Base-by-base conservation (phyloP, 2,329 filamentous ascomycete species). In the Pseudogymnoascus verrucosus region DNA sequence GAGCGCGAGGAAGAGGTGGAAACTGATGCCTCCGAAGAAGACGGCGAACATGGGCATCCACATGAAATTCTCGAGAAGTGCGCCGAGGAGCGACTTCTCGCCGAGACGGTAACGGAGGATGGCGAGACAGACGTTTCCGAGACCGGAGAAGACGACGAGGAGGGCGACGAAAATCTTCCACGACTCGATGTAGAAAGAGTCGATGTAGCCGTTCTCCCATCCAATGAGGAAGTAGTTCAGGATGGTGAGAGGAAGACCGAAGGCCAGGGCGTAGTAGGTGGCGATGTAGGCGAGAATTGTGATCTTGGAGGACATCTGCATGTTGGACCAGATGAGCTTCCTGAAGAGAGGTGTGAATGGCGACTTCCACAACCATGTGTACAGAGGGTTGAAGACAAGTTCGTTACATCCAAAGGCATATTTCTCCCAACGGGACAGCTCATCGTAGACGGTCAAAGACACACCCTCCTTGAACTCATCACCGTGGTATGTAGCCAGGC, bases 401-500 rank as follows among this genome's bases (percentile, higher is more conserved):
- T 90, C 88, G 70, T 86, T 89, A 70, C 86, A 88, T 6, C 88
- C 88, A 68, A 88, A 90, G 0, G 87, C 85, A 63, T 89, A 88
- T 76, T 90, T 90, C 70, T 89, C 85, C 88, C 88, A 90, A 57
- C 88, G 84, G 11, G 84, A 82, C 39, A 90, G 76, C 70, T 90
- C 88, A 67, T 90, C 88, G 70, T 89, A 90, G 7, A 90, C 85
- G 0, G 88, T 90, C 14, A 90, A 78, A 0, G 87, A 89, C 0
- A 90, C 88, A 66, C 88, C 88, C 69, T 90, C 88, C 70, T 90
- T 85, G 76, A 91, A 91, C 5, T 84, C 88, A 4, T 85, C 82
- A 37, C 83, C 82, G 62, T 87, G 84, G 76, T 90, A 91, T 0
- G 86, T 82, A 10, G 84, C 89, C 0, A 91, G 78, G 11, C 89